These are phyloP conservation scores for Penicillium arizonense DNA, from an alignment of 495 filamentous ascomycete genomes.

Conservation along the genomic window DNA sequence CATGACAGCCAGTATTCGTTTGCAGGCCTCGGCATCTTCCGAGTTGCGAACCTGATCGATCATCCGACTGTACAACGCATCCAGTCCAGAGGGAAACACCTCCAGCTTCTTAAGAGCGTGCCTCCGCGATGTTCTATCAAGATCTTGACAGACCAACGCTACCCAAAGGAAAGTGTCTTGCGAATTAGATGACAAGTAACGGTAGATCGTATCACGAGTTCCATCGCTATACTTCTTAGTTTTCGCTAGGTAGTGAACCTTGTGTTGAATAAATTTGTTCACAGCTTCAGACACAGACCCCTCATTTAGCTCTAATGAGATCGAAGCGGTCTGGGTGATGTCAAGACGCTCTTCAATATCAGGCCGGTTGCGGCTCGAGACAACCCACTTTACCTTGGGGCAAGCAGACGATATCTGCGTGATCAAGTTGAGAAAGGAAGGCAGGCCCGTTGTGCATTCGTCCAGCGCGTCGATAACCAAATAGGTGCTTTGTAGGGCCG, in stretches of 20 bases:
- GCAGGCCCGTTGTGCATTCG: constrained; percentile 35
- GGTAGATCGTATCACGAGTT: constrained; percentile 8
- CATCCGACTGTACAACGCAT: constrained; percentile 16
- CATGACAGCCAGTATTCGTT: constrained; percentile 13
- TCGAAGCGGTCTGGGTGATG: background rate
- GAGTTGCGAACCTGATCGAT: constrained; percentile 4
- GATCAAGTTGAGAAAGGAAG: constrained; percentile 33
- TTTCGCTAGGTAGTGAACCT: constrained; percentile 19
- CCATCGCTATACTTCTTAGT: constrained; percentile 3
- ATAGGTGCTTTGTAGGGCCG: constrained; percentile 23
- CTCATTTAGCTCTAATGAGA: constrained; percentile 26
- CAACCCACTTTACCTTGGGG: constrained; percentile 27
- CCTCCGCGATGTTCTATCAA: background rate
- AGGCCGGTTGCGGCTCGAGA: constrained; percentile 27
- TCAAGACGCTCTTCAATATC: constrained; percentile 15
- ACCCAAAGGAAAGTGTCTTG: constrained; percentile 38
- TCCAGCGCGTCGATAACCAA: constrained; percentile 50
- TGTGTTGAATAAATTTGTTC: constrained; percentile 32
- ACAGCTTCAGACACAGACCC: constrained; percentile 18
- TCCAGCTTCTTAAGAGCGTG: constrained; percentile 1
- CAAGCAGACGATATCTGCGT: background rate
- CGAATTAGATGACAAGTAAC: constrained; percentile 17
- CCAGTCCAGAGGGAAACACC: constrained; percentile 12
- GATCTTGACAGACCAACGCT: constrained; percentile 24
- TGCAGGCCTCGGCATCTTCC: constrained; percentile 7